Percentiles rank a stretch among this genome's conserved stretches.
Conservation (phyloP, 352 stramenopile genomes). For the Phytopythium sindhum region DNA sequence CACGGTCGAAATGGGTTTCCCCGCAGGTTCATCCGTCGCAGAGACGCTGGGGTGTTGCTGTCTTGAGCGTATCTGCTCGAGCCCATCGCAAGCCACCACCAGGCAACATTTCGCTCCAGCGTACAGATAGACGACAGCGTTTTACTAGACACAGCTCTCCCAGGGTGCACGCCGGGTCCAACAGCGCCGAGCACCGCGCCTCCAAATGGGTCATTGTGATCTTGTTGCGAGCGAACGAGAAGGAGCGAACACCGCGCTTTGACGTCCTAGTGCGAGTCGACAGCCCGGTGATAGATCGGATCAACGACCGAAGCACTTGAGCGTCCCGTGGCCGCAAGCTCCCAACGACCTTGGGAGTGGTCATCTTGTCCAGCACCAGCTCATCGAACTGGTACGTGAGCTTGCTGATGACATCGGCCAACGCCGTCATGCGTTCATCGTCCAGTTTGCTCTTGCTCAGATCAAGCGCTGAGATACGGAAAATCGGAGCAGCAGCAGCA, state of each 20-base stretch:
- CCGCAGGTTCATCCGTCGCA: too few relatives aligned
- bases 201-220: neutral
- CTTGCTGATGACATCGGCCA: slow-evolving; percentile 16
- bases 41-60: too few relatives aligned
- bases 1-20: too few relatives aligned
- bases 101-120: neutral
- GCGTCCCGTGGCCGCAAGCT: neutral
- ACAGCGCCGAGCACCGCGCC: neutral
- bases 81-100: neutral
- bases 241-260: neutral
- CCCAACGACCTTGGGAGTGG: too few relatives aligned
- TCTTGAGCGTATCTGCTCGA: too few relatives aligned
- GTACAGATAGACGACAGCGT: neutral
- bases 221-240: neutral
- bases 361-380: slow-evolving; percentile 5
- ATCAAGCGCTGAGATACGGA: slow-evolving; percentile 23
- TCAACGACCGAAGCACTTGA: neutral
- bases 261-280: neutral
- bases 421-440: slow-evolving; percentile 10
- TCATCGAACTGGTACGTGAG: neutral
- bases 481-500: neutral
- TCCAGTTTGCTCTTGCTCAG: slow-evolving; percentile 27
- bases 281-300: neutral
- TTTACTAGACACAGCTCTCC: neutral
- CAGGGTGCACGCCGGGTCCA: neutral